Base-by-base conservation (phyloP, 768 basidiomycete genomes). In the Leccinum arenicola region DNA sequence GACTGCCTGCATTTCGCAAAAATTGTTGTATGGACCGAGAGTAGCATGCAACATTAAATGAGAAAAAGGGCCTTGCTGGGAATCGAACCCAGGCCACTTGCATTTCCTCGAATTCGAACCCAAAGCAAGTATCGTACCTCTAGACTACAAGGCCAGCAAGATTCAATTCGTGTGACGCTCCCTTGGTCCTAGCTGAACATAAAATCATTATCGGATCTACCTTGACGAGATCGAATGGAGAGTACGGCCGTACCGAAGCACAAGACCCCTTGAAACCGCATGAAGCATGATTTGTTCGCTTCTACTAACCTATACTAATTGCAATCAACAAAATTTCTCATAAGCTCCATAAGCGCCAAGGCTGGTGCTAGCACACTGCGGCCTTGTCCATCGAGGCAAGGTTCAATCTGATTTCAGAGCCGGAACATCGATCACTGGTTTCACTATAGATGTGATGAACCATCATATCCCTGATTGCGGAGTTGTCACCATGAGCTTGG, bases 1-100 rank as follows among this genome's bases (percentile, higher is more conserved):
- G 12, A 23, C 21, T 47, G n/a, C 4, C 29, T 17, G 6, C 4
- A 3, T 8, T 0, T 40, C 9, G 9, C 40, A n/a, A 45, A 0
- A 6, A 11, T 45, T 45, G 38, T 40, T 4, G n/a, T 17, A 38
- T 9, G 1, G 38, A 38, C 38, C 17, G 3, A 17, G 7, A 38
- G 38, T 38, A 38, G 38, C 17, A 40, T 43, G 43, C n/a, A 19
- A 43, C 9, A 10, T 7, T 25, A 12, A 21, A 27, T 27, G 27
- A 50, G 29, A 40, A 12, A 31, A 33, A 53, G 15, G 73, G 75
- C 75, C 71, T 73, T 65, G 64, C 74, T 71, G 75, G 70, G 73
- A 76, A 72, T 75, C 70, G 74, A 75, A 75, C 73, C 73, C 72
- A 76, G 72, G 72, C 64, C 74, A 74, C 73, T 74, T 72, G 71